Conservation (phyloP, 257 asterid genomes). For the Mentha longifolia region DNA sequence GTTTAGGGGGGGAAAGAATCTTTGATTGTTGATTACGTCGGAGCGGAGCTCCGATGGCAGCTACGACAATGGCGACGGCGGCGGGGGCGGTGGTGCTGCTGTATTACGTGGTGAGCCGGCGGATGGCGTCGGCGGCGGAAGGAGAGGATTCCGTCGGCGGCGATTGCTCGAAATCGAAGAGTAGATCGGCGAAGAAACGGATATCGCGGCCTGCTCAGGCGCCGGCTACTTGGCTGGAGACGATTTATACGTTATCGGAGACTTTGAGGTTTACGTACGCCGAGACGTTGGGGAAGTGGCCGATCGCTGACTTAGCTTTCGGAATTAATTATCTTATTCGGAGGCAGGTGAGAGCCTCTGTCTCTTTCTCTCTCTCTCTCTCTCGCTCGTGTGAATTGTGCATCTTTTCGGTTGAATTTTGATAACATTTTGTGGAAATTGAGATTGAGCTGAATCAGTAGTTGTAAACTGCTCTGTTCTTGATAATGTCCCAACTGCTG, state of each 20-base stretch:
- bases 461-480: neutral
- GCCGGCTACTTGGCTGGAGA: constrained; percentile 85
- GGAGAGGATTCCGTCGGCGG: constrained; percentile 47
- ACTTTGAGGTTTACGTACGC: constrained; percentile 80
- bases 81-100: constrained; percentile 77
- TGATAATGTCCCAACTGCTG: constrained; percentile 13
- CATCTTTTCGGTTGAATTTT: neutral
- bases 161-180: constrained; percentile 55
- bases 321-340: constrained; percentile 78
- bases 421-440: neutral
- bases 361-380: constrained; percentile 11
- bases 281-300: constrained; percentile 90
- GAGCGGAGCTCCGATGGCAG: constrained; percentile 61
- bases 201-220: constrained; percentile 83
- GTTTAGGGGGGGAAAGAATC: neutral
- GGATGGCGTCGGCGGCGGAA: constrained; percentile 48
- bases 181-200: constrained; percentile 65
- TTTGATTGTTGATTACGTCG: constrained; percentile 32
- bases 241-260: constrained; percentile 69
- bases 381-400: neutral
- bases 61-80: constrained; percentile 83
- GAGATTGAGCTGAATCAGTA: constrained; percentile 14
- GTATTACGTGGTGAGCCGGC: constrained; percentile 70
- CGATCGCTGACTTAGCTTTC: constrained; percentile 82
- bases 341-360: constrained; percentile 60